phyloP scores from a whole-genome alignment of 2,329 filamentous ascomycete genomes.

The Penicillium sp. region DNA sequence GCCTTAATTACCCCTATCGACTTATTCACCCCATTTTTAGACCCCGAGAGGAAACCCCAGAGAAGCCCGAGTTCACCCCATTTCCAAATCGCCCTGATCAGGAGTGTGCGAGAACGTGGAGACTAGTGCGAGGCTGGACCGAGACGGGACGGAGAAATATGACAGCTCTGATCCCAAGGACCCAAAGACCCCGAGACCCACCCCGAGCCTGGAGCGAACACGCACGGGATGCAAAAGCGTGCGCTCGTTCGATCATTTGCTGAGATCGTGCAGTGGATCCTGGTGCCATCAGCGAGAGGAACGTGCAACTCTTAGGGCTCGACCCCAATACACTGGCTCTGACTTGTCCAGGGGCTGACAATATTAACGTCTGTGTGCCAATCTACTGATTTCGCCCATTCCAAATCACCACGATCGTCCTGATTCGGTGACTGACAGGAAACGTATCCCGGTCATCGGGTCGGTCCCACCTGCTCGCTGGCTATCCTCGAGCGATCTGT shows the following conservation, averaged over 20 bases:
- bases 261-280: background rate
- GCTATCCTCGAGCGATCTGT: constrained; percentile 19
- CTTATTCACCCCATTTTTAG: background rate
- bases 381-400: constrained; percentile 11
- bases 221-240: background rate
- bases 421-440: constrained; percentile 25
- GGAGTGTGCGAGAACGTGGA: constrained; percentile 15
- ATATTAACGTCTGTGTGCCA: constrained; percentile 20
- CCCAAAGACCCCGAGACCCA: constrained; percentile 9
- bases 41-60: background rate
- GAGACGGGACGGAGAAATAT: constrained; percentile 23
- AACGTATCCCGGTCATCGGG: constrained; percentile 24
- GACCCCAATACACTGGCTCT: constrained; percentile 5
- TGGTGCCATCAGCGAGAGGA: constrained; percentile 5
- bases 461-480: constrained; percentile 17
- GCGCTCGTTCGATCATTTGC: background rate
- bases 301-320: constrained; percentile 19
- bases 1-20: background rate
- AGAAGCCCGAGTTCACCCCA: background rate
- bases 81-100: background rate
- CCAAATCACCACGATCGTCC: constrained; percentile 13
- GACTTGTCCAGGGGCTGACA: constrained; percentile 13
- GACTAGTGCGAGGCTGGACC: constrained; percentile 14
- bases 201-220: constrained; percentile 1
- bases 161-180: constrained; percentile 29